These are phyloP conservation scores for Microcos paniculata DNA, from an alignment of 345 rosid genomes.

Conservation along the genomic window DNA sequence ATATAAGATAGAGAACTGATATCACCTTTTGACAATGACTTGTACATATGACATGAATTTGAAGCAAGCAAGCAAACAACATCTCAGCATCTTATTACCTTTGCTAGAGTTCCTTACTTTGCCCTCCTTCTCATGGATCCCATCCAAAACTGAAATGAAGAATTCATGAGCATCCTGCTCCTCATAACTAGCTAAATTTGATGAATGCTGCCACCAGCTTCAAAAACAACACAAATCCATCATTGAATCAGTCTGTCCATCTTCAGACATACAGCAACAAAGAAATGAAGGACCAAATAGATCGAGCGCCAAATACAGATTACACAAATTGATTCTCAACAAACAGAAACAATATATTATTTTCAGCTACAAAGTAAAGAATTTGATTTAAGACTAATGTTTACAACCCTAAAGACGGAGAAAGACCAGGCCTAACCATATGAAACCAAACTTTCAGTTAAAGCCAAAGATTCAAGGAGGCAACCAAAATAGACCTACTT, in stretches of 20 bases:
- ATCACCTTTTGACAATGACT: slow-evolving; percentile 6
- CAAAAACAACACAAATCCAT: slow-evolving; percentile 31
- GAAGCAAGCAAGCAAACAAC: slow-evolving; percentile 12
- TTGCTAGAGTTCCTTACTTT: slow-evolving; percentile 41
- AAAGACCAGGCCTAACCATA: background rate
- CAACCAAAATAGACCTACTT: background rate
- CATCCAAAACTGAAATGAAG: slow-evolving; percentile 81
- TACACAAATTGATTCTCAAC: background rate
- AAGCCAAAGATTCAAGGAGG: background rate
- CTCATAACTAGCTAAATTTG: slow-evolving; percentile 74
- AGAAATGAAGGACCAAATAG: slow-evolving; percentile 5
- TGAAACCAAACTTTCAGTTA: background rate
- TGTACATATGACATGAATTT: background rate
- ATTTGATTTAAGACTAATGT: background rate
- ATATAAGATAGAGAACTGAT: slow-evolving; percentile 2
- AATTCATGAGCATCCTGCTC: slow-evolving; percentile 98
- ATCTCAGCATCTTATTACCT: slow-evolving; percentile 37
- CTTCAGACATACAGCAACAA: slow-evolving; percentile 3
- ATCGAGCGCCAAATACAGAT: slow-evolving; percentile 16
- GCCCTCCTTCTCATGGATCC: slow-evolving; percentile 82
- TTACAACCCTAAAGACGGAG: background rate
- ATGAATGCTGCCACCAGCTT: slow-evolving; percentile 98
- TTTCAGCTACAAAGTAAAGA: background rate
- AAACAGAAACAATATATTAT: background rate
- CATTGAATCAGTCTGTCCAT: slow-evolving; percentile 13